phyloP scores from a whole-genome alignment of 306 rosid species.

The Quercus suber region DNA sequence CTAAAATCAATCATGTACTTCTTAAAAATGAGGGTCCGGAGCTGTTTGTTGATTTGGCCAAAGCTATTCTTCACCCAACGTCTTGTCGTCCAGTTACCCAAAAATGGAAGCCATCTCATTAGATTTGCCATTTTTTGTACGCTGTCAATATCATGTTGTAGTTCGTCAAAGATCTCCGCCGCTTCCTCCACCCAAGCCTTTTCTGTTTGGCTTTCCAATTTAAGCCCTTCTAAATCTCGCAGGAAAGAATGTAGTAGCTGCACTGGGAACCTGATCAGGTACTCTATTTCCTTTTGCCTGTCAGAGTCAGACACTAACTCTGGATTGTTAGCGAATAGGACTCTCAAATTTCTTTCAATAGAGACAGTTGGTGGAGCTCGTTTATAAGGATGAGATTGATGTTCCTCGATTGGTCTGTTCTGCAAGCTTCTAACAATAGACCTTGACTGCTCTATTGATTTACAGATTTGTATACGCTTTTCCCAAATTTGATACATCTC shows the following conservation, averaged over 20 bases:
- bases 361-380: neutral
- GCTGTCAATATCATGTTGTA: neutral
- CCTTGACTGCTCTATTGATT: slow-evolving; percentile 21
- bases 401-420: neutral
- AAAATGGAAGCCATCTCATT: neutral
- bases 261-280: slow-evolving; percentile 8
- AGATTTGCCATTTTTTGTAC: neutral
- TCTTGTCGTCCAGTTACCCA: neutral
- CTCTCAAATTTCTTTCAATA: neutral
- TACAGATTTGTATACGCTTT: neutral
- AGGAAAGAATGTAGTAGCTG: slow-evolving; percentile 21
- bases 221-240: slow-evolving; percentile 20
- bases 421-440: slow-evolving; percentile 6
- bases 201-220: slow-evolving; percentile 26
- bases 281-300: slow-evolving; percentile 18
- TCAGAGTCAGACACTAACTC: neutral
- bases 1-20: slow-evolving; percentile 3
- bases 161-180: neutral
- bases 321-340: neutral
- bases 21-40: neutral
- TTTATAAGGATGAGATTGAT: neutral
- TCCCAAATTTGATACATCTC: neutral
- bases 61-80: no score
- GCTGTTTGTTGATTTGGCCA: no score
- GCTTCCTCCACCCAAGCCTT: slow-evolving; percentile 25